These are phyloP conservation scores for Candida multigemmis DNA, from an alignment of 805 yeast genomes.

Conservation along the genomic window DNA sequence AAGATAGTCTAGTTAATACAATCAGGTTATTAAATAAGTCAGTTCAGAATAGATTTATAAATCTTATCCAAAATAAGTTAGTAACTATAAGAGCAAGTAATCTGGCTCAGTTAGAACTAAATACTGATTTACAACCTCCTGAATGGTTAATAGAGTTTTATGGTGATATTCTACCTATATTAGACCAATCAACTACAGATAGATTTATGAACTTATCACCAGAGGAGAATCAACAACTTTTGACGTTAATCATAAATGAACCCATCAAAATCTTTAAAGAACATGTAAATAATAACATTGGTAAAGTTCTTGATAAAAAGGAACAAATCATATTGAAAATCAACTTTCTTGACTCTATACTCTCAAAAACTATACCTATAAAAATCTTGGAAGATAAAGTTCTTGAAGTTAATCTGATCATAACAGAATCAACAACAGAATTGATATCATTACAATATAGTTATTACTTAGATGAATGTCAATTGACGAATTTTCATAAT, in stretches of 20 bases:
- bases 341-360: constrained; percentile 53
- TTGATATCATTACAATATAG: constrained; percentile 39
- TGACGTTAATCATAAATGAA: constrained; percentile 34
- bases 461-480: constrained; percentile 41
- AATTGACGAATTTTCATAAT: constrained; percentile 51
- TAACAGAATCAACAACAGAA: constrained; percentile 25
- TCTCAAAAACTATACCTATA: constrained; percentile 43
- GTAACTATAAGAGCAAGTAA: constrained; percentile 24
- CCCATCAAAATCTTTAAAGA: constrained; percentile 32
- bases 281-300: constrained; percentile 20
- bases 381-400: constrained; percentile 29
- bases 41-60: constrained; percentile 17
- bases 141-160: constrained; percentile 73
- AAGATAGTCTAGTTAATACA: constrained; percentile 9
- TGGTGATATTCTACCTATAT: constrained; percentile 48
- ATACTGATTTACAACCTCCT: constrained; percentile 65
- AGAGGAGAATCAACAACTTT: constrained; percentile 24
- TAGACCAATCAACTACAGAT: constrained; percentile 30
- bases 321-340: constrained; percentile 38
- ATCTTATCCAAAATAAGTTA: constrained; percentile 17
- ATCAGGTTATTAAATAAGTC: constrained; percentile 14
- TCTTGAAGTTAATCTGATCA: constrained; percentile 20
- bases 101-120: constrained; percentile 30
- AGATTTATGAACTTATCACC: constrained; percentile 34
- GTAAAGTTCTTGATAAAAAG: constrained; percentile 15